These are phyloP conservation scores for Mycothermus thermophilus DNA, from an alignment of 495 filamentous ascomycete genomes.

Conservation along the genomic window DNA sequence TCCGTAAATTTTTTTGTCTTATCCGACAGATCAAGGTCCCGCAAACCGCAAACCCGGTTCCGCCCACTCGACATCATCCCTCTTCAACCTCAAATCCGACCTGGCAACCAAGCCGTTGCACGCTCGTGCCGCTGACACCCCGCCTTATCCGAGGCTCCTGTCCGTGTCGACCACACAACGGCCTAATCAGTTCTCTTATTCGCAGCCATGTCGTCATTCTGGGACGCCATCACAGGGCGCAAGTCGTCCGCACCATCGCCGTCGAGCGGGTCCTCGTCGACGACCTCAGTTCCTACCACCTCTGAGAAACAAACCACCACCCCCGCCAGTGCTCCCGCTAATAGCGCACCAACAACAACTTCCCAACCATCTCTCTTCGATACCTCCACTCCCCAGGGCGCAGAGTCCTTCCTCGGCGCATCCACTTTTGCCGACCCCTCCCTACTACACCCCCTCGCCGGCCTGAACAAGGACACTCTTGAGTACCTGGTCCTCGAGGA, in stretches of 20 bases:
- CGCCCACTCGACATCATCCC: constrained; percentile 2
- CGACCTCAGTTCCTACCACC: no score
- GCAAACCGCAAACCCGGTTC: constrained; percentile 8
- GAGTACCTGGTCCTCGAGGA: constrained; percentile 94
- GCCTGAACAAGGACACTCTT: constrained; percentile 78
- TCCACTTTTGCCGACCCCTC: constrained; percentile 68
- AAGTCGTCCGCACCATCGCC: constrained; percentile 42
- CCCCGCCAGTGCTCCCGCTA: constrained; percentile 15
- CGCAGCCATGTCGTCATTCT: constrained; percentile 51
- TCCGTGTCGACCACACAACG: no score
- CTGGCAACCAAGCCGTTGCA: constrained; percentile 2
- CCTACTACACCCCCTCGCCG: constrained; percentile 82
- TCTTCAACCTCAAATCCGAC: constrained; percentile 1
- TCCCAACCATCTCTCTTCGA: constrained; percentile 51
- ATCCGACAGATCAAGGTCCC: constrained; percentile 11
- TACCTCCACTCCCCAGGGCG: constrained; percentile 56
- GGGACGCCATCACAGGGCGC: constrained; percentile 76
- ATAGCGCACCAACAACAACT: constrained; percentile 27
- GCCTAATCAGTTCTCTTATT: no score
- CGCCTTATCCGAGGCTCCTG: no score
- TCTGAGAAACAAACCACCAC: no score
- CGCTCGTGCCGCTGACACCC: constrained; percentile 1
- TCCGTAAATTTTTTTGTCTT: constrained; percentile 19
- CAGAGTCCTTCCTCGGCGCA: constrained; percentile 63
- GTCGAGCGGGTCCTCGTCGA: constrained; percentile 11